These are phyloP conservation scores for Talaromyces sp. DNA, from an alignment of 2,329 filamentous ascomycete genomes.

Conservation along the genomic window DNA sequence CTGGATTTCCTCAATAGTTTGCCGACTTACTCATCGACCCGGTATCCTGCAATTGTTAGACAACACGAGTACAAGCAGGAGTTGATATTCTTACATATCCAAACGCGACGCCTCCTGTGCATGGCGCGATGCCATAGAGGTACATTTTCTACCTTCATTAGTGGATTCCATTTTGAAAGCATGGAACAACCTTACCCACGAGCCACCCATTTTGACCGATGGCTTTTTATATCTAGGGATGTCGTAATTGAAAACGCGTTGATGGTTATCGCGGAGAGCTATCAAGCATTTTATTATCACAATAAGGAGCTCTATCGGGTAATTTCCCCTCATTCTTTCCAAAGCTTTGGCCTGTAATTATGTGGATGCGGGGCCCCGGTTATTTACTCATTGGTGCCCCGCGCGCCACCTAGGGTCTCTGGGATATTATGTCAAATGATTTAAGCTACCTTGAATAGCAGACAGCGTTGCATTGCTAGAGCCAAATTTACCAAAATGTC, in stretches of 20 bases:
- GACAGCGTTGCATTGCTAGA: too few species aligned
- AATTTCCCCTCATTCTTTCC: conserved; percentile 4
- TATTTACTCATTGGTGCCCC: conserved; percentile 1
- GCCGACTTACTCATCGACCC: conserved; percentile 10
- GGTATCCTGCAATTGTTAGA: conserved; percentile 8
- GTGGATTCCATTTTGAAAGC: not conserved
- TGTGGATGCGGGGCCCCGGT: conserved; percentile 9
- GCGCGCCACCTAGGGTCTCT: not conserved
- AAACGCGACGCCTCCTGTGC: conserved; percentile 29
- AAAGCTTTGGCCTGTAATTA: not conserved
- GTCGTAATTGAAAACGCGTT: too few species aligned
- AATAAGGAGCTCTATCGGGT: not conserved
- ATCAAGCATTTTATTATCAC: not conserved
- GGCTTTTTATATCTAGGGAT: not conserved
- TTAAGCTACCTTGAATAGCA: too few species aligned
- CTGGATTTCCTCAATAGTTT: not conserved
- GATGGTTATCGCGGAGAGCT: too few species aligned
- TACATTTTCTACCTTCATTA: conserved; percentile 21
- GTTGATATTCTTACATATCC: conserved; percentile 23
- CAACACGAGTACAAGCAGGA: not conserved
- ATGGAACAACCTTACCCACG: conserved; percentile 1
- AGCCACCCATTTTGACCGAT: conserved; percentile 6
- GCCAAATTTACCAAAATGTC: too few species aligned
- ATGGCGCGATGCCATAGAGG: conserved; percentile 30
- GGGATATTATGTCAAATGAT: not conserved